phyloP scores from a whole-genome alignment of 2,329 filamentous ascomycete genomes.

The Rutstroemia sydowiana region DNA sequence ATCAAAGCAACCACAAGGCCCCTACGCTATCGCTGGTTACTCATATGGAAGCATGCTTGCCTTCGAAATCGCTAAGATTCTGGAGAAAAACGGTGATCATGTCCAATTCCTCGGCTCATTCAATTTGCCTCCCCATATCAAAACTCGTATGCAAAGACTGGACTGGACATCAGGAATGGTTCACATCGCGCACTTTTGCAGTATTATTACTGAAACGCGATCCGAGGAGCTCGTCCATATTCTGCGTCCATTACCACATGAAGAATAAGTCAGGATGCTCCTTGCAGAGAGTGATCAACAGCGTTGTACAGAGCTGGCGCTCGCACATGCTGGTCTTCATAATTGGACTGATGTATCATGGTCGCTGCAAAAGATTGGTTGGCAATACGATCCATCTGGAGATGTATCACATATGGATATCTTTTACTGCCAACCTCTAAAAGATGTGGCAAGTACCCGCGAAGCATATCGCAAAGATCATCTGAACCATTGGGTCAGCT shows the following conservation, averaged over 20 bases:
- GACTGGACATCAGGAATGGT: constrained; percentile 25
- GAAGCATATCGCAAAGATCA: neutral
- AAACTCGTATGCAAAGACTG: constrained; percentile 21
- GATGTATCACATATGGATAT: neutral
- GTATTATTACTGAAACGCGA: neutral
- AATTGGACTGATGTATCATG: neutral
- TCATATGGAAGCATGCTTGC: constrained; percentile 43
- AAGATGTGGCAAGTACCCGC: neutral
- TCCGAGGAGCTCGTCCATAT: neutral
- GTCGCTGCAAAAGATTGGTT: neutral
- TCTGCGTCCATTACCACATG: neutral
- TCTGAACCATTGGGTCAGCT: neutral
- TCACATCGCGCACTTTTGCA: neutral
- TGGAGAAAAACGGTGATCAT: constrained; percentile 29
- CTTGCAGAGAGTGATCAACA: neutral
- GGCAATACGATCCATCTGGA: neutral
- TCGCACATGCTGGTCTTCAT: neutral
- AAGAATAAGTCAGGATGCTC: neutral
- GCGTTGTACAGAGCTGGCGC: neutral
- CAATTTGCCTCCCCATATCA: constrained; percentile 44
- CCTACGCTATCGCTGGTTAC: constrained; percentile 46
- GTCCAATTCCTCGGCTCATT: constrained; percentile 40
- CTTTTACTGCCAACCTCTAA: neutral
- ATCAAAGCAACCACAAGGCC: constrained; percentile 38
- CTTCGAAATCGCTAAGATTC: constrained; percentile 42